Evolutionary conservation across 768 basidiomycete species (phyloP), one percentile per base, ranked within the genome.

Genomic region (Auriscalpium vulgare): DNA sequence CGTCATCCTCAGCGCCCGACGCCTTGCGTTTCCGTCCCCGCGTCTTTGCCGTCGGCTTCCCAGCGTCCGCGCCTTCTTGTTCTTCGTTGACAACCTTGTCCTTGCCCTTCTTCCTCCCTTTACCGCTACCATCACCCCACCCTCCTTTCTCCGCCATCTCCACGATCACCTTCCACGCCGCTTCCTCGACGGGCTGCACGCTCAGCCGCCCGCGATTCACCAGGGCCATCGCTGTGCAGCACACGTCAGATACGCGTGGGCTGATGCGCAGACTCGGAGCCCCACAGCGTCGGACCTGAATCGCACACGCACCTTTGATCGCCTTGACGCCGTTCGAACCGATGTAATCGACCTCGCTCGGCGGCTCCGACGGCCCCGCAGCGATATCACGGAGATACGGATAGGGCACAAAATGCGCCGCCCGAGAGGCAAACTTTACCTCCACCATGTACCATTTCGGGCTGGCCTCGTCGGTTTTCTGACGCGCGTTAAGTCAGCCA

Each of bases 361-460:
- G 83, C 7, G 78, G 71, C 2, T 69, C 62, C 4, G 44, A 17
- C 7, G 69, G 55, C 43, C 63, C 56, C 6, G 64, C 74, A 0
- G 84, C 80, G 40, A 95, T 79, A 50, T 76, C 72, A 23, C 84
- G 83, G 45, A 97, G 75, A 0, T 95, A 75, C 7, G 85, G 74
- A 10, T 95, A 76, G 3, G 93, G 85, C 10, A 95, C 79, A 53
- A 92, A 92, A 71, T 94, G 75, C 35, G 68, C 61, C 6, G 87
- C 78, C 21, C 88, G 82, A 7, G 79, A 73, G 14, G 69, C 62
- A 68, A 95, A 94, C 36, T 78, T 79, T 51, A 86, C 72, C 62
- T 92, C 85, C 37, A 94, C 88, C 94, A 97, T 97, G 74, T 78
- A 94, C 94, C 94, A 97, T 66, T 79, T 89, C 1, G 94, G 94